A percentile compares a stretch with the other conserved stretches of the same genome.
Evolutionary conservation across 2,329 filamentous ascomycete genomes (phyloP).

Genomic region (Celoporthe dispersa): DNA sequence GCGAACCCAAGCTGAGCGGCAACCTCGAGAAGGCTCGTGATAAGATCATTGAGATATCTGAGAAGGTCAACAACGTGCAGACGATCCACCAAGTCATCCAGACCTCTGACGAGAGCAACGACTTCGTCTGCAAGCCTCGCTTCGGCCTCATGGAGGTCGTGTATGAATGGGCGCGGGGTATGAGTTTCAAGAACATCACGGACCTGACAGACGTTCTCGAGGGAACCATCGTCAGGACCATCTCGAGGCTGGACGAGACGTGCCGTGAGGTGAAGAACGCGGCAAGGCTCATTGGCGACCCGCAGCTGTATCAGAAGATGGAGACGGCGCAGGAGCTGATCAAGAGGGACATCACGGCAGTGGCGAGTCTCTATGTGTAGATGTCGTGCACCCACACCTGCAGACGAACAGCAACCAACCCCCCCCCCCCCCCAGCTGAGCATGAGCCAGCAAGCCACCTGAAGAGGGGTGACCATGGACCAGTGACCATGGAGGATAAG

Average conservation of each 20-base stretch:
- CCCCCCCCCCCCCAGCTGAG: neutral
- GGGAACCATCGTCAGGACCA: slow-evolving; percentile 94
- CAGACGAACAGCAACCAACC: neutral
- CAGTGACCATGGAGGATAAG: neutral
- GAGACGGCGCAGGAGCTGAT: slow-evolving; percentile 96
- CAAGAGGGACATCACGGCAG: slow-evolving; percentile 91
- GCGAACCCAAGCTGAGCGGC: slow-evolving; percentile 78
- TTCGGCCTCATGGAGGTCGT: slow-evolving; percentile 98
- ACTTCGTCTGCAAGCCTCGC: slow-evolving; percentile 83
- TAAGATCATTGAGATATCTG: slow-evolving; percentile 86
- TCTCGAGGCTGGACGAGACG: slow-evolving; percentile 92
- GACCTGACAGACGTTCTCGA: slow-evolving; percentile 95
- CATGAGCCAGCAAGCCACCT: neutral
- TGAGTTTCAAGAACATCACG: slow-evolving; percentile 98
- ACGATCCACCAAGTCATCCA: slow-evolving; percentile 91
- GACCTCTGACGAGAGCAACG: slow-evolving; percentile 85
- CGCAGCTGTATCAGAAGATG: slow-evolving; percentile 94
- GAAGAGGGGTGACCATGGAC: neutral
- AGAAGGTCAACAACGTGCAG: slow-evolving; percentile 91
- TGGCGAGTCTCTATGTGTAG: slow-evolving; percentile 86
- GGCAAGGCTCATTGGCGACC: slow-evolving; percentile 92
- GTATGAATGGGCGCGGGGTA: slow-evolving; percentile 96
- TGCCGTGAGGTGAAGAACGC: slow-evolving; percentile 98
- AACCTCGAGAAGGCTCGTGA: slow-evolving; percentile 81
- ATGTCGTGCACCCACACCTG: neutral